phyloP scores from a whole-genome alignment of 768 basidiomycete species.

The Leccinum disarticulatum region DNA sequence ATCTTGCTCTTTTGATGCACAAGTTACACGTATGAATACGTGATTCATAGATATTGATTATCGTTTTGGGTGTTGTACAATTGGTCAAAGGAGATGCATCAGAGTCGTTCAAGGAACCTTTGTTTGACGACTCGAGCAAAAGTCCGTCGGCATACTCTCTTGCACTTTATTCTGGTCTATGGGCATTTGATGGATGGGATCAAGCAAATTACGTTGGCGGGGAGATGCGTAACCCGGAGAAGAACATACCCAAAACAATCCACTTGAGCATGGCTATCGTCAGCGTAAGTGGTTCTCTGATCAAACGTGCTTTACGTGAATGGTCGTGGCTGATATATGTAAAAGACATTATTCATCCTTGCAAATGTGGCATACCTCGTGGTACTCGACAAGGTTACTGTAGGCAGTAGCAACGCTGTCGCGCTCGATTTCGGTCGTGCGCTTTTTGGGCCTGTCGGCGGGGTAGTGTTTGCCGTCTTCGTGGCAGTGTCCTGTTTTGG shows the following conservation, averaged over 20 bases:
- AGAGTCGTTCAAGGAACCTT: slow-evolving; percentile 59
- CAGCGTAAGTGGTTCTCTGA: slow-evolving; percentile 45
- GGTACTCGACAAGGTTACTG: slow-evolving; percentile 78
- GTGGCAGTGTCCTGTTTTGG: slow-evolving; percentile 96
- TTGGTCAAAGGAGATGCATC: slow-evolving; percentile 70
- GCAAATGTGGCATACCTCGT: slow-evolving; percentile 92
- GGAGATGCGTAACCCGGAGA: slow-evolving; percentile 78
- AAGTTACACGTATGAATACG: neutral
- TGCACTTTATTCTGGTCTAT: slow-evolving; percentile 93
- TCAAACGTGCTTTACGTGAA: slow-evolving; percentile 1
- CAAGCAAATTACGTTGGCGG: slow-evolving; percentile 90
- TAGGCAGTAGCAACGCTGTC: slow-evolving; percentile 81
- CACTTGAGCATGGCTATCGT: slow-evolving; percentile 89
- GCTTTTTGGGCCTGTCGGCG: slow-evolving; percentile 85
- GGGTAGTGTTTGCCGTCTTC: slow-evolving; percentile 81
- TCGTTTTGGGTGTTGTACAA: slow-evolving; percentile 76
- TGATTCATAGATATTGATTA: slow-evolving; percentile 58
- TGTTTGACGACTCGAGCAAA: slow-evolving; percentile 71
- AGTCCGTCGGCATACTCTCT: slow-evolving; percentile 87
- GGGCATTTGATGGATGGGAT: slow-evolving; percentile 98
- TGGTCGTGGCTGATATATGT: neutral
- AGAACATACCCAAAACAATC: slow-evolving; percentile 85
- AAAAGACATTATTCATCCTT: slow-evolving; percentile 70
- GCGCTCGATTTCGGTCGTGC: slow-evolving; percentile 90
- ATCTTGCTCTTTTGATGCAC: neutral